Evolutionary conservation across 2,329 filamentous ascomycete genomes (phyloP).

Genomic region (Coniochaeta sp.): DNA sequence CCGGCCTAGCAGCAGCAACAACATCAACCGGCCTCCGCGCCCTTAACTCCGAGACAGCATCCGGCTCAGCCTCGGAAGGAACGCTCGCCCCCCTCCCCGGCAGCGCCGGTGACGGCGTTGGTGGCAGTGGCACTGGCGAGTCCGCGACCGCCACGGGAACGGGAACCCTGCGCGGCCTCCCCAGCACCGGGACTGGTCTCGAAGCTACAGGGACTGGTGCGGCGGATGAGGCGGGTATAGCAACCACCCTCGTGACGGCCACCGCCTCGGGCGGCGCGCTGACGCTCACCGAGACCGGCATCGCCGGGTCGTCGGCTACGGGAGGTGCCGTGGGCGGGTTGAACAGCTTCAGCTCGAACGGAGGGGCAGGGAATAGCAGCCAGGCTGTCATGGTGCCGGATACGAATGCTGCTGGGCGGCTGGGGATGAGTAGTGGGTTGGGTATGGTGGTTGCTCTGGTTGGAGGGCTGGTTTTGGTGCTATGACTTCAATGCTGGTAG

Average conservation of each 20-base stretch:
- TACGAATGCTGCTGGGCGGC: background rate
- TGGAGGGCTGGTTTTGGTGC: background rate
- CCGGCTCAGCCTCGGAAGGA: background rate
- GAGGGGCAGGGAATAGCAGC: background rate
- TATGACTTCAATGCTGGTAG: too few species aligned
- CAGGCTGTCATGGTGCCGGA: background rate
- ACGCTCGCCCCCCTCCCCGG: background rate
- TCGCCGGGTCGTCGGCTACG: background rate
- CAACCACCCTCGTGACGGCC: background rate
- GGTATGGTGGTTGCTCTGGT: background rate
- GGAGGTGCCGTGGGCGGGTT: background rate
- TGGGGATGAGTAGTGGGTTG: background rate
- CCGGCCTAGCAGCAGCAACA: too few species aligned
- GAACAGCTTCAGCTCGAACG: too few species aligned
- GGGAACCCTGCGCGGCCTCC: background rate
- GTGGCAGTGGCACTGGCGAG: background rate
- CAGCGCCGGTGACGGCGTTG: too few species aligned
- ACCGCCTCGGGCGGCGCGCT: background rate
- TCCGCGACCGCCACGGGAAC: background rate
- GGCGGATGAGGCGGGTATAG: background rate
- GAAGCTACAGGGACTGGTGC: background rate
- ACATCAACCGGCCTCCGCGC: background rate
- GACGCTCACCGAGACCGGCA: background rate
- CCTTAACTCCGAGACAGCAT: background rate
- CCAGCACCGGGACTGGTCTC: background rate